Evolutionary conservation across 306 rosid genomes (phyloP), one percentile per base, ranked within the genome.

Genomic region (Carpinus viminea): DNA sequence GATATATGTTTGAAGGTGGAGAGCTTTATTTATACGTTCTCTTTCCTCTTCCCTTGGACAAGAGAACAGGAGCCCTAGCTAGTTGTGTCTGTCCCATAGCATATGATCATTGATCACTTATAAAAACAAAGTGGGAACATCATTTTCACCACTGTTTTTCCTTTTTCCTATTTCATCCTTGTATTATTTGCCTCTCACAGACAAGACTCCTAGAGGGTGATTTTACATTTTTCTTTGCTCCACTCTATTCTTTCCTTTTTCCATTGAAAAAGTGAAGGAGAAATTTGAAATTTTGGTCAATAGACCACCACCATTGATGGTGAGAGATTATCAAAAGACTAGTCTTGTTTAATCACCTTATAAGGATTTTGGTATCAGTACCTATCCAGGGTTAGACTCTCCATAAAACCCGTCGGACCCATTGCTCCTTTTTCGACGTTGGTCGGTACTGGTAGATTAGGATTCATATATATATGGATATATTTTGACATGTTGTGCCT

Each of bases 361-460:
- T 52, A 72, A 41, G 57, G 68, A 60, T 80, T 91, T 73, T 71
- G 89, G 85, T 83, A 83, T 80, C 24, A 54, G 81, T 87, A 78
- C 36, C 85, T 75, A 48, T 90, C 89, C 7, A 74, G 73, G 74
- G 41, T 59, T 54, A 52, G 75, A 53, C 72, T 38, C 48, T 60
- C 36, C 10, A 17, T 62, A 82, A 74, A 79, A 10, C 3, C 3
- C 31, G 28, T 26, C 84, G 82, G 87, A 56, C 82, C 87, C 86
- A 73, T 74, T 20, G 31, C 17, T 43, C 2, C 47, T 66, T 74
- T 82, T 82, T 72, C 16, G 41, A 62, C 28, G 31, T 66, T 74
- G 87, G 88, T 12, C 74, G 68, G 78, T 75, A n/a, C n/a, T n/a
- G 77, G 68, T 56, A 47, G 85, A 85, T 68, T 73, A 54, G 68